Evolutionary conservation across 2,329 filamentous ascomycete species (phyloP).

Genomic region (Colletotrichum costaricense): DNA sequence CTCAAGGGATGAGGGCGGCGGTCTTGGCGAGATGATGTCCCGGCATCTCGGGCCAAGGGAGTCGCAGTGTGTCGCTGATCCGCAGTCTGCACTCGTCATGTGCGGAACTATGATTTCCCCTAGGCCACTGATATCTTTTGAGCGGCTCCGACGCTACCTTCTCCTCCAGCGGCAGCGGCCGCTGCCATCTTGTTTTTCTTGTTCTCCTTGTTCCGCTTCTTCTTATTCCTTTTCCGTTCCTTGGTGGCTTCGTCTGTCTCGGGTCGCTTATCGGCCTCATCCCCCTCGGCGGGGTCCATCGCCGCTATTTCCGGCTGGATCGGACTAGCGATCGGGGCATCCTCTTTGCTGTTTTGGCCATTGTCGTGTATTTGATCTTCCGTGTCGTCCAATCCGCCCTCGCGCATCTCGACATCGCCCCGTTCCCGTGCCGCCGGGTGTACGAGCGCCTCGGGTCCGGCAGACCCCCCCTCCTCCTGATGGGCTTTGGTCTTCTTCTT

Average conservation of each 20-base stretch:
- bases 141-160: background rate
- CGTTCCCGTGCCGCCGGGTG: background rate
- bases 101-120: background rate
- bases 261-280: background rate
- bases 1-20: slow-evolving; percentile 5
- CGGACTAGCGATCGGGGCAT: background rate
- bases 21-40: slow-evolving; percentile 14
- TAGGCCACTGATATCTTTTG: background rate
- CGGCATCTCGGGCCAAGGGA: slow-evolving; percentile 23
- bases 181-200: slow-evolving; percentile 32
- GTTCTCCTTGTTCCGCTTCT: slow-evolving; percentile 30
- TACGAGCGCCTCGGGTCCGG: slow-evolving; percentile 3
- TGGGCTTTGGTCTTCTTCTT: slow-evolving; percentile 40
- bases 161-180: background rate
- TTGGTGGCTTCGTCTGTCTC: slow-evolving; percentile 35
- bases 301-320: background rate
- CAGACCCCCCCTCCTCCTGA: slow-evolving; percentile 14
- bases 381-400: background rate
- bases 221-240: slow-evolving; percentile 41
- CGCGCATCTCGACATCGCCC: background rate
- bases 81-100: background rate
- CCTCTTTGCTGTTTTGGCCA: background rate
- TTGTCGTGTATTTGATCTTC: background rate
- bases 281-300: background rate
- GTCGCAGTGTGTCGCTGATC: background rate